A percentile compares a stretch with the other conserved stretches of the same genome.
Conservation (phyloP, 345 rosid species). For the Hibiscus syriacus region DNA sequence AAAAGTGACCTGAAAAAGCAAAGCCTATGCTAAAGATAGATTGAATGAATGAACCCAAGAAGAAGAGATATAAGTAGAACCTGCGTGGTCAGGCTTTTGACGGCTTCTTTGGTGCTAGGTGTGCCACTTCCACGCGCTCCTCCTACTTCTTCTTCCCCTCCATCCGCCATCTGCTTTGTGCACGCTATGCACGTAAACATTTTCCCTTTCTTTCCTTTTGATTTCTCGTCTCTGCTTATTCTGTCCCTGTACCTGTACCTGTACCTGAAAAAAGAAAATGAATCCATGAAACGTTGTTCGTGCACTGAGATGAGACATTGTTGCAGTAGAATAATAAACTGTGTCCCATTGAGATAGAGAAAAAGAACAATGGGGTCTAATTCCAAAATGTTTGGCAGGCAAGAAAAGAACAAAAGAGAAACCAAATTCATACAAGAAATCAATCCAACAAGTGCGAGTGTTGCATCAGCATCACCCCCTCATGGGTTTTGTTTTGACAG, state of each 20-base stretch:
- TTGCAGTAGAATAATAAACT: not conserved
- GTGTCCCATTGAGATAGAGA: conserved; percentile 1
- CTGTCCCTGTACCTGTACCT: too few relatives aligned
- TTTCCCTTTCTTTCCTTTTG: not conserved
- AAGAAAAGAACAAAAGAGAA: not conserved
- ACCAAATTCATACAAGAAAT: not conserved
- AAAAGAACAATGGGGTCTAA: too few relatives aligned
- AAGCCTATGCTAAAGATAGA: not conserved
- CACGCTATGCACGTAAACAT: conserved; percentile 99
- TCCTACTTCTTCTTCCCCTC: conserved; percentile 62
- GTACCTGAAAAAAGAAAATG: too few relatives aligned
- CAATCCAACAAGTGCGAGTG: not conserved
- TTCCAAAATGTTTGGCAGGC: too few relatives aligned
- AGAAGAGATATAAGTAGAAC: conserved; percentile 26
- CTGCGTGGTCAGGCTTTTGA: conserved; percentile 98
- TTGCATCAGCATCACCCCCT: conserved; percentile 2
- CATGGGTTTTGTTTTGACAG: too few relatives aligned
- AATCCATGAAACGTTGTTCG: conserved; percentile 17
- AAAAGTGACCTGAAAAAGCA: conserved; percentile 15
- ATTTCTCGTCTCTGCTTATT: too few relatives aligned
- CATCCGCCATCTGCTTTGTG: conserved; percentile 77
- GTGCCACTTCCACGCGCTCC: conserved; percentile 76
- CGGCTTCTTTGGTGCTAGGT: conserved; percentile 89
- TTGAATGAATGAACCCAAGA: conserved; percentile 1
- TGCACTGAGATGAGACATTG: not conserved